These are phyloP conservation scores for Candida odintsovae DNA, from an alignment of 805 yeast genomes.

Conservation along the genomic window DNA sequence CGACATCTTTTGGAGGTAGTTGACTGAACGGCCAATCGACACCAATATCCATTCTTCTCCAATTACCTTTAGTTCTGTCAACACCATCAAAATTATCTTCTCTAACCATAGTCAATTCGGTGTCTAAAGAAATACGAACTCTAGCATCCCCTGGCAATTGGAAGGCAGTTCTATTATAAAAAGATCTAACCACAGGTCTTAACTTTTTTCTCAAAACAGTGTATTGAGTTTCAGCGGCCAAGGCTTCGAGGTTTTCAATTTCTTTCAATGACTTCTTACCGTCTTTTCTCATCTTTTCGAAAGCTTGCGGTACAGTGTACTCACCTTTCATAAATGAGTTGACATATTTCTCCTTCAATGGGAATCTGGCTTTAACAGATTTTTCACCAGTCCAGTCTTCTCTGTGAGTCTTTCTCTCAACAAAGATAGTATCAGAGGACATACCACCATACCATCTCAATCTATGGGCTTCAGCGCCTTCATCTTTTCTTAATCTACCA, in stretches of 20 bases:
- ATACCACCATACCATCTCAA: conserved; percentile 99
- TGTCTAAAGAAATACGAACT: conserved; percentile 95
- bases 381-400: conserved; percentile 99
- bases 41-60: conserved; percentile 99
- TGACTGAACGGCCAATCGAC: conserved; percentile 93
- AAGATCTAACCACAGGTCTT: conserved; percentile 93
- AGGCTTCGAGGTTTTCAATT: conserved; percentile 84
- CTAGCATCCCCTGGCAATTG: conserved; percentile 99
- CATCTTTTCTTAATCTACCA: conserved; percentile 92
- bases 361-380: conserved; percentile 96
- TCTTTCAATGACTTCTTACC: conserved; percentile 85
- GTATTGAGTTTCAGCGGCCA: conserved; percentile 92
- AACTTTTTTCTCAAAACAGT: conserved; percentile 75
- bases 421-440: conserved; percentile 86
- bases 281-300: conserved; percentile 88
- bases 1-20: conserved; percentile 76
- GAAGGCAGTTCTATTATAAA: conserved; percentile 97
- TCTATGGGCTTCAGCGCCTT: conserved; percentile 98
- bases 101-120: conserved; percentile 95
- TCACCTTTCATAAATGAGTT: conserved; percentile 80
- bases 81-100: conserved; percentile 95
- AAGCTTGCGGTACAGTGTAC: conserved; percentile 82
- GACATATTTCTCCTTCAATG: conserved; percentile 84
- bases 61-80: conserved; percentile 85
- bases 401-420: conserved; percentile 96